A percentile compares a stretch with the other conserved stretches of the same genome.
Conservation (phyloP, 2,329 filamentous ascomycete genomes). For the Aspergillus vadensis region DNA sequence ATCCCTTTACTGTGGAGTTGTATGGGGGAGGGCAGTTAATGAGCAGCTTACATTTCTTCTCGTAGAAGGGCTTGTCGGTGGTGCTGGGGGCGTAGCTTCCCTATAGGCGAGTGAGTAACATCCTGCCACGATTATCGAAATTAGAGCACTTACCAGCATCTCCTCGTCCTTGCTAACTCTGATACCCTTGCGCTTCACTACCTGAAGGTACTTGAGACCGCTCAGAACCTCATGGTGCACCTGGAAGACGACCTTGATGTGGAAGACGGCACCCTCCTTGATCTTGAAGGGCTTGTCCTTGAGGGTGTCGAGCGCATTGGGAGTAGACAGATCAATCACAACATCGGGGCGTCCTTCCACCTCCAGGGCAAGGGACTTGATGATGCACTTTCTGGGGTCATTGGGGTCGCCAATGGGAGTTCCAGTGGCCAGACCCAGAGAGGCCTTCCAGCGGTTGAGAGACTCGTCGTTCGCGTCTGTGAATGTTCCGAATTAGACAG, state of each 20-base stretch:
- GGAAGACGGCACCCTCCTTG: constrained; percentile 92
- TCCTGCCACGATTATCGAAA: too few relatives aligned
- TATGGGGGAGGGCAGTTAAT: too few relatives aligned
- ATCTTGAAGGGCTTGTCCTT: constrained; percentile 95
- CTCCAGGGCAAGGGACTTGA: constrained; percentile 86
- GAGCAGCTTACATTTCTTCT: constrained; percentile 94
- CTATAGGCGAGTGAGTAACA: constrained; percentile 45
- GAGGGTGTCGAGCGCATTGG: constrained; percentile 73
- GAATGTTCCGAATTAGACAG: neutral
- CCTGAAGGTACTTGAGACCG: constrained; percentile 92
- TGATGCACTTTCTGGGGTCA: constrained; percentile 89
- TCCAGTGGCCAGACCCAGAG: constrained; percentile 78
- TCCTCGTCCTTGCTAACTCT: constrained; percentile 90
- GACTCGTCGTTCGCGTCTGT: constrained; percentile 79
- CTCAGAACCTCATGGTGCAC: constrained; percentile 96
- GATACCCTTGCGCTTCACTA: constrained; percentile 86
- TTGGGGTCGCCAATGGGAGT: constrained; percentile 72
- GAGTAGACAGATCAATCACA: constrained; percentile 78
- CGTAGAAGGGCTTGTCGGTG: constrained; percentile 78
- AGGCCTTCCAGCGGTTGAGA: constrained; percentile 96
- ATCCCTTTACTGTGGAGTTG: too few relatives aligned
- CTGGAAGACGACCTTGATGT: constrained; percentile 91
- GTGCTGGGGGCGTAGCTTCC: constrained; percentile 94
- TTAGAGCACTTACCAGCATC: constrained; percentile 76
- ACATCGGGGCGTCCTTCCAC: constrained; percentile 80